Evolutionary conservation across 1,139 yeast species (phyloP).

Genomic region (Diutina scorzettiae): DNA sequence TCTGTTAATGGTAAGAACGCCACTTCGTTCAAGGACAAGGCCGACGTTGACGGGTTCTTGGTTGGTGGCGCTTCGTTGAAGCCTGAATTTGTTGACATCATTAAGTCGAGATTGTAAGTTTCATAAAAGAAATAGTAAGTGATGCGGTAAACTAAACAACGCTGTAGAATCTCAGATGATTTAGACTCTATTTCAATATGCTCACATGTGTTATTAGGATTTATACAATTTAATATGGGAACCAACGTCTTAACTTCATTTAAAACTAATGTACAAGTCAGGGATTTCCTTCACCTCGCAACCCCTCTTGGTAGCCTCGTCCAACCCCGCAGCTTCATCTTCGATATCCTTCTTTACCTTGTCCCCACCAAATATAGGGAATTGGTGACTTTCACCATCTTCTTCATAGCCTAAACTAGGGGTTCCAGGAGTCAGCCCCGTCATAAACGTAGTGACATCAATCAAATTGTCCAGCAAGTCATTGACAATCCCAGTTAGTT

Average conservation of each 20-base stretch:
- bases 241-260: too few relatives aligned
- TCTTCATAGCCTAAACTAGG: background rate
- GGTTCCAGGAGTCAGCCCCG: constrained; percentile 9
- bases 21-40: constrained; percentile 78
- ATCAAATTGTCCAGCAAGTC: constrained; percentile 33
- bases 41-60: constrained; percentile 94
- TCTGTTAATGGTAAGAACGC: constrained; percentile 96
- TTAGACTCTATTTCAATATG: too few relatives aligned
- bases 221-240: too few relatives aligned
- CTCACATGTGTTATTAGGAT: too few relatives aligned
- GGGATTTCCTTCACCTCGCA: background rate
- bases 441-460: constrained; percentile 31
- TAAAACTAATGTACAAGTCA: constrained; percentile 3
- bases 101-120: constrained; percentile 72
- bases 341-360: background rate
- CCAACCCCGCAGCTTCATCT: background rate
- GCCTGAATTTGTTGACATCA: constrained; percentile 93
- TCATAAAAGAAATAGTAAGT: too few relatives aligned
- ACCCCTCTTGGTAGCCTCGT: background rate
- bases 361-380: background rate
- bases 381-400: background rate
- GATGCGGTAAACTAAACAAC: background rate
- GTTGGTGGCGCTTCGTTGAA: constrained; percentile 99
- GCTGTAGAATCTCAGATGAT: too few relatives aligned
- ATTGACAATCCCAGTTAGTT: constrained; percentile 29